phyloP scores from a whole-genome alignment of 306 rosid genomes.

The Cicer judaicum region DNA sequence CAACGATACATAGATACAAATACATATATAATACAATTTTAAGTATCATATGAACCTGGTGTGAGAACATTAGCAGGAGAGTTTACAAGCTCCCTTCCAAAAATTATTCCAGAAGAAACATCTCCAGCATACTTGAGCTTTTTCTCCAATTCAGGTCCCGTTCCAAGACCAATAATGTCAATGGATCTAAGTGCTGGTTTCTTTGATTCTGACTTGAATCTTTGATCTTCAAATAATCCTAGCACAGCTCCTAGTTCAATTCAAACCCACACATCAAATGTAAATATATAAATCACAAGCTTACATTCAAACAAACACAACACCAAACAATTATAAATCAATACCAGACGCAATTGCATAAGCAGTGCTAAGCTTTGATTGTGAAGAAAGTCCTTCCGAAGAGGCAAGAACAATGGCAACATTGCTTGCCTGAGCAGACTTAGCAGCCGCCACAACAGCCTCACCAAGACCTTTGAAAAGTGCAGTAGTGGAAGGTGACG shows the following conservation, averaged over 20 bases:
- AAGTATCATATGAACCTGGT: conserved; percentile 69
- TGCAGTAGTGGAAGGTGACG: conserved; percentile 59
- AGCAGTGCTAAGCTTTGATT: conserved; percentile 69
- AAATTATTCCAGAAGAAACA: conserved; percentile 79
- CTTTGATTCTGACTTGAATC: conserved; percentile 88
- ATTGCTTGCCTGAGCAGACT: conserved; percentile 73
- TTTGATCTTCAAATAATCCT: conserved; percentile 82
- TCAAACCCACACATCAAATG: conserved; percentile 39
- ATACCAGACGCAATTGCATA: conserved; percentile 89
- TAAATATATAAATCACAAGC: conserved; percentile 36
- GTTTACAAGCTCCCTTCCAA: conserved; percentile 91
- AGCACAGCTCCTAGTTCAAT: conserved; percentile 69
- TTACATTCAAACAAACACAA: not conserved
- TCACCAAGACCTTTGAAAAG: conserved; percentile 76
- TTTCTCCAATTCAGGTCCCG: conserved; percentile 81
- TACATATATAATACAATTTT: conserved; percentile 1
- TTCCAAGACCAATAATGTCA: conserved; percentile 90
- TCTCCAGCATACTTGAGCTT: conserved; percentile 81
- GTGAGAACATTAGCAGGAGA: conserved; percentile 99
- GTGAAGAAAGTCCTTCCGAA: conserved; percentile 63
- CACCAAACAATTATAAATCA: conserved; percentile 35
- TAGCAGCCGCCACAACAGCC: conserved; percentile 85
- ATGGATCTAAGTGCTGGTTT: conserved; percentile 68
- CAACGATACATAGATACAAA: not conserved
- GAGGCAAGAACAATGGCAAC: conserved; percentile 87